Conservation (phyloP, 768 basidiomycete species). For the Cubamyces sp. region DNA sequence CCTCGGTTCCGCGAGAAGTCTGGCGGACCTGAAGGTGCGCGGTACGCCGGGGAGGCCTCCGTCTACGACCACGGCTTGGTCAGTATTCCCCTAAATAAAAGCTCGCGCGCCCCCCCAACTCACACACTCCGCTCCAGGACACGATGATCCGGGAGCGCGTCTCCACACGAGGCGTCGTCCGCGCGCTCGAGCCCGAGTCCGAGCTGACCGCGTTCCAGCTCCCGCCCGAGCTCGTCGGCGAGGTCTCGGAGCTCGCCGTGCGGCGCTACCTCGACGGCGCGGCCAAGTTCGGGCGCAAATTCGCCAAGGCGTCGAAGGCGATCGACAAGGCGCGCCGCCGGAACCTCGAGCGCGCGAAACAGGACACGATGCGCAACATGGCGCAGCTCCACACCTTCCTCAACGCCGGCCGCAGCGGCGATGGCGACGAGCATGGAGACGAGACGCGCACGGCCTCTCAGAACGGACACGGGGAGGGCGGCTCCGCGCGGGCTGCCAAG, state of each 20-base stretch:
- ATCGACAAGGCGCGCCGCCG: constrained; percentile 71
- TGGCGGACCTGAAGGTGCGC: constrained; percentile 22
- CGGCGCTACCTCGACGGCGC: constrained; percentile 76
- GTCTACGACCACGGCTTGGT: constrained; percentile 61
- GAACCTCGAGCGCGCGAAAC: constrained; percentile 64
- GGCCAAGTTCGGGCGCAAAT: constrained; percentile 67
- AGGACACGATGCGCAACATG: constrained; percentile 62
- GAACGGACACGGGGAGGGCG: background rate
- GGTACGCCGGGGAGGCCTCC: constrained; percentile 62
- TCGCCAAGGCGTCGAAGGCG: constrained; percentile 52
- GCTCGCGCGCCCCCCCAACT: constrained; percentile 34
- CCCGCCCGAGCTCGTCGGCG: constrained; percentile 68
- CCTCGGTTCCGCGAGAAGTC: constrained; percentile 29
- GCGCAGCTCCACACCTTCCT: constrained; percentile 48
- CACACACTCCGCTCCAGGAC: constrained; percentile 41
- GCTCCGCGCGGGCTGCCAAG: constrained; percentile 20
- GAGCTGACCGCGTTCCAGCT: constrained; percentile 71
- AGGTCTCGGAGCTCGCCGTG: constrained; percentile 72
- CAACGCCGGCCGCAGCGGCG: constrained; percentile 12
- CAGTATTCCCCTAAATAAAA: constrained; percentile 26
- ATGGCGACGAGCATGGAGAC: constrained; percentile 31
- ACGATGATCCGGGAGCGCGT: constrained; percentile 93
- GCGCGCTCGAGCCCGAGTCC: constrained; percentile 73
- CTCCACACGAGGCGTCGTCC: constrained; percentile 78
- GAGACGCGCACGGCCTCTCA: background rate